phyloP scores from a whole-genome alignment of 2,329 filamentous ascomycete species.

The Monascus ruber region DNA sequence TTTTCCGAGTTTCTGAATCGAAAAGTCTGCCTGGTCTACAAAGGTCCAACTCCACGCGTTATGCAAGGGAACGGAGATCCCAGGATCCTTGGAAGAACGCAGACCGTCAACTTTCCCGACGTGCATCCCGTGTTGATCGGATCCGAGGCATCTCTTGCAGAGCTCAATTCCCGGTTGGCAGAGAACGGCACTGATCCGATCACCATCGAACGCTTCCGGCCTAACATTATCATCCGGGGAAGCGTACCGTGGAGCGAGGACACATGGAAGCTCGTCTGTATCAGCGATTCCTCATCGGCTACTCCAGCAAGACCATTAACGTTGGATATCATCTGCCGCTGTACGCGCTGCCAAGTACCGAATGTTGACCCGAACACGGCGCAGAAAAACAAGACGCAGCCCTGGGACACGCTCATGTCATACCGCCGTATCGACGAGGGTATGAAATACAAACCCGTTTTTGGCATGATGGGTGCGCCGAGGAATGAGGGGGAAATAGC shows the following conservation, averaged over 20 bases:
- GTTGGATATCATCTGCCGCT: constrained; percentile 48
- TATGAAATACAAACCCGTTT: constrained; percentile 53
- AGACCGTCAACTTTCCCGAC: constrained; percentile 49
- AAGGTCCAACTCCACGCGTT: constrained; percentile 46
- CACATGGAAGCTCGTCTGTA: constrained; percentile 48
- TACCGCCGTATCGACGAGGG: constrained; percentile 50
- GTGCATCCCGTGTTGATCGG: constrained; percentile 47
- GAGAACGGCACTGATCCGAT: constrained; percentile 35
- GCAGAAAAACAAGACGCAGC: constrained; percentile 46
- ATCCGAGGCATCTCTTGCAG: constrained; percentile 43
- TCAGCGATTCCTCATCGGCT: constrained; percentile 3
- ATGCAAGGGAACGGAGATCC: constrained; percentile 46
- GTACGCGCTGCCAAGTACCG: constrained; percentile 51
- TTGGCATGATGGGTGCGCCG: constrained; percentile 55
- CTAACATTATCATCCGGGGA: constrained; percentile 51
- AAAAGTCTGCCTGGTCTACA: constrained; percentile 49
- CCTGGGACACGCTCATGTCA: constrained; percentile 51
- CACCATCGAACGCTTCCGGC: constrained; percentile 51
- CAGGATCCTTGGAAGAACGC: constrained; percentile 41
- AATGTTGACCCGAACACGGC: constrained; percentile 55
- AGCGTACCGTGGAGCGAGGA: constrained; percentile 51
- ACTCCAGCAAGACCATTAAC: constrained; percentile 20
- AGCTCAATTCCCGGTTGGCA: constrained; percentile 45
- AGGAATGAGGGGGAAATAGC: constrained; percentile 42
- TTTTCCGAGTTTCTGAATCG: constrained; percentile 48